These are phyloP conservation scores for Candida insectalens DNA, from an alignment of 805 yeast genomes.

Conservation along the genomic window DNA sequence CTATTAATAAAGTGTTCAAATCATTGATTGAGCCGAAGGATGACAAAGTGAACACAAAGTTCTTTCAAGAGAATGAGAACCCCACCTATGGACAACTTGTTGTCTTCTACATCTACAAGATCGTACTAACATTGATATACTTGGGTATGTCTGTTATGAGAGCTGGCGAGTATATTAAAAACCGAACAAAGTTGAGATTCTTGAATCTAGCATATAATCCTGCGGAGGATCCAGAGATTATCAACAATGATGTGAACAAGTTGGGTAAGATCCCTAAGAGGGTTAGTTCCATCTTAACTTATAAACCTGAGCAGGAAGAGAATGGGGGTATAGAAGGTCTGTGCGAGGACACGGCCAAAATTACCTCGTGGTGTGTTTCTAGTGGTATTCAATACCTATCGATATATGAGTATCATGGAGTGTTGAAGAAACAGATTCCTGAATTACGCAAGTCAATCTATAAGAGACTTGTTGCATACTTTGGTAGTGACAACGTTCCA, in stretches of 20 bases:
- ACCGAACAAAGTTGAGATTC: slow-evolving; percentile 45
- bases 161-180: slow-evolving; percentile 39
- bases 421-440: slow-evolving; percentile 43
- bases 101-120: slow-evolving; percentile 32
- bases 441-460: slow-evolving; percentile 48
- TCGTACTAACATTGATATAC: slow-evolving; percentile 41
- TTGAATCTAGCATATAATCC: slow-evolving; percentile 58
- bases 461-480: slow-evolving; percentile 56
- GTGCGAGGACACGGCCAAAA: slow-evolving; percentile 64
- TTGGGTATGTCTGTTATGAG: slow-evolving; percentile 48
- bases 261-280: slow-evolving; percentile 70
- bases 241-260: slow-evolving; percentile 70
- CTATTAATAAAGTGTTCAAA: slow-evolving; percentile 12
- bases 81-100: slow-evolving; percentile 4
- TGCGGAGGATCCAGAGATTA: slow-evolving; percentile 72
- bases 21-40: slow-evolving; percentile 13
- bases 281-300: slow-evolving; percentile 65
- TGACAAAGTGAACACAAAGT: slow-evolving; percentile 1
- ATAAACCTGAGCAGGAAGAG: slow-evolving; percentile 69
- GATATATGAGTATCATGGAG: slow-evolving; percentile 74
- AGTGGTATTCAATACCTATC: slow-evolving; percentile 70
- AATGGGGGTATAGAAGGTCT: slow-evolving; percentile 86
- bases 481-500: slow-evolving; percentile 64
- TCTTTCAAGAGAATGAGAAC: slow-evolving; percentile 2
- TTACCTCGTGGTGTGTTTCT: slow-evolving; percentile 81